A percentile compares a stretch with the other conserved stretches of the same genome.
Conservation (phyloP, 2,329 filamentous ascomycete genomes). For the Neopestalotiopsis rosae region DNA sequence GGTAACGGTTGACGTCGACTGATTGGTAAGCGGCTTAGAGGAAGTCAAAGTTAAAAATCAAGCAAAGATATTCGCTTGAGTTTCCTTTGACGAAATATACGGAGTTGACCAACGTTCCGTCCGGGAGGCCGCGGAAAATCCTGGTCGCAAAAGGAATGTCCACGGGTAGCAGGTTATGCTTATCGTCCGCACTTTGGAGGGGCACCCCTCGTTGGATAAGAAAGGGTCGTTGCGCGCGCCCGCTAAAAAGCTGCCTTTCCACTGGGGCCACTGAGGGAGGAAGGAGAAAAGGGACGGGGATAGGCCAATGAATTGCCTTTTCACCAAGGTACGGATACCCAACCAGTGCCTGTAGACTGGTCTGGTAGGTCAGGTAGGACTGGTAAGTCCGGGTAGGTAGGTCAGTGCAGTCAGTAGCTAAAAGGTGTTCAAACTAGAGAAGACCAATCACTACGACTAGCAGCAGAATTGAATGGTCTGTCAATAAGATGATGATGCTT, state of each 20-base stretch:
- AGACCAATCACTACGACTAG: neutral
- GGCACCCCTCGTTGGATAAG: neutral
- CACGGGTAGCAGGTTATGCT: conserved; percentile 1
- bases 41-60: neutral
- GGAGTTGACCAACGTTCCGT: neutral
- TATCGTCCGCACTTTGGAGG: neutral
- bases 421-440: neutral
- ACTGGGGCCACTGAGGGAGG: too few relatives aligned
- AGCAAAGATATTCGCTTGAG: neutral
- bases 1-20: too few relatives aligned
- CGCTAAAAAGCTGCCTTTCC: neutral
- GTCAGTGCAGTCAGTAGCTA: neutral
- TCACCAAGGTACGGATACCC: too few relatives aligned
- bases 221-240: neutral
- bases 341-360: too few relatives aligned
- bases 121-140: neutral
- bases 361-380: neutral
- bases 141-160: conserved; percentile 2
- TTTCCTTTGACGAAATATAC: neutral
- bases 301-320: neutral
- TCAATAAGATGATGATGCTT: neutral
- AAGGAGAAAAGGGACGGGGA: neutral
- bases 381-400: neutral
- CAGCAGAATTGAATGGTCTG: neutral
- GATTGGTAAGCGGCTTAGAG: neutral